These are phyloP conservation scores for Arachnomyces sp. DNA, from an alignment of 2,329 filamentous ascomycete species.

Conservation along the genomic window DNA sequence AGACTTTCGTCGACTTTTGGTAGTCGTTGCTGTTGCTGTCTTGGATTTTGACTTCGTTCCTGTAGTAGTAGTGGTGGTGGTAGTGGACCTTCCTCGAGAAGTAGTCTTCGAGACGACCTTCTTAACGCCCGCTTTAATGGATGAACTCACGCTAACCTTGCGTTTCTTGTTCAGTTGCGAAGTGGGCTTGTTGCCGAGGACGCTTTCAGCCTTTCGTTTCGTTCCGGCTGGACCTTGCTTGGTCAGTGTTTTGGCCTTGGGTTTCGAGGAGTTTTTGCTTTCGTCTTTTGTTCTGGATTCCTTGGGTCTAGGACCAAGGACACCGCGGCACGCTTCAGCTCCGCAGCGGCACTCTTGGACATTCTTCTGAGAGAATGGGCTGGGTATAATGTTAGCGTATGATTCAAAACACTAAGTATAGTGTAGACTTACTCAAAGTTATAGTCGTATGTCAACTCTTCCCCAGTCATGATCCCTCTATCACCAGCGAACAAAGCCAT, in stretches of 20 bases:
- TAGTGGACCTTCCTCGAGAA: not conserved
- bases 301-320: constrained; percentile 50
- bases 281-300: constrained; percentile 21
- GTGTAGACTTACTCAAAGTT: constrained; percentile 62
- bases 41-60: constrained; percentile 2
- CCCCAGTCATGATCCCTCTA: constrained; percentile 80
- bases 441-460: constrained; percentile 92
- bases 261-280: constrained; percentile 12
- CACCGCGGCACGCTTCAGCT: constrained; percentile 51
- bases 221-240: constrained; percentile 12
- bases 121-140: constrained; percentile 27
- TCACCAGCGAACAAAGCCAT: constrained; percentile 97
- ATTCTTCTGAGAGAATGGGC: constrained; percentile 52
- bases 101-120: constrained; percentile 20
- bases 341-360: constrained; percentile 58
- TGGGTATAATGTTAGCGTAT: constrained; percentile 14
- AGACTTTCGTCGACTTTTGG: not conserved
- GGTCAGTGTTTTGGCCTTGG: no score
- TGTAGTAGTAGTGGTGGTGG: no score
- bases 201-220: constrained; percentile 27
- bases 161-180: constrained; percentile 26
- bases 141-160: constrained; percentile 20
- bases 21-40: not conserved
- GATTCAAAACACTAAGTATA: no score
- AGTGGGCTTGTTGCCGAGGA: constrained; percentile 17